Base-by-base conservation (phyloP, 108 stramenopile species). In the Fragilaria radians region DNA sequence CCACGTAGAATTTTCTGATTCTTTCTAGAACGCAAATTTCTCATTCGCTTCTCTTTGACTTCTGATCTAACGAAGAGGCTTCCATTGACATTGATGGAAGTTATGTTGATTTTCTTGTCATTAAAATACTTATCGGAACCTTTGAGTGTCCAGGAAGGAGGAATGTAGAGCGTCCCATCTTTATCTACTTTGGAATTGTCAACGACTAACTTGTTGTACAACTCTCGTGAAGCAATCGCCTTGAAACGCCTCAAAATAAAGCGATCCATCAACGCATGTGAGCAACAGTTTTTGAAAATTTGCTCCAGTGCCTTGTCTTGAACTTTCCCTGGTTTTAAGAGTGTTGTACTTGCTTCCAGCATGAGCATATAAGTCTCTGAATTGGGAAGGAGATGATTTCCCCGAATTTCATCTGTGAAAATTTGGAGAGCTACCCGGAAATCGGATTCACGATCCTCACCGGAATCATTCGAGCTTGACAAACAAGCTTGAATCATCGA, bases 401-500 rank as follows among this genome's bases (percentile, higher is more conserved):
- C 36, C 7, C 36, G 36, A 42, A 42, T 42, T 11, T 42, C 36
- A 11, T 14, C 11, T 42, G 36, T 11, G 11, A 42, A 14, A 14
- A 14, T 42, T 42, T 42, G 36, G 11, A 42, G 36, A 11, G 36
- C 36, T 7, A 42, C 11, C 36, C 36, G 36, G 14, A 42, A 42
- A 14, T 7, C 14, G 36, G 36, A 7, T 14, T 42, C 36, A 11
- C 36, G 36, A 7, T 42, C 11, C 11, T 7, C 7, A 11, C 7
- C 14, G 14, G 36, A 11, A 42, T 14, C 36, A 14, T 14, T 14
- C 7, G 36, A 11, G 11, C 11, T 11, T 7, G 36, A 7, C 7
- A 14, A 7, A 42, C 36, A 42, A 11, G 36, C 36, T 42, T 14
- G 36, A 42, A 42, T 42, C 24, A 63, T 46, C 7, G 71, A 34